Evolutionary conservation across 371 early-diverging fungal species (phyloP).

Genomic region (Gilbertella persicaria): DNA sequence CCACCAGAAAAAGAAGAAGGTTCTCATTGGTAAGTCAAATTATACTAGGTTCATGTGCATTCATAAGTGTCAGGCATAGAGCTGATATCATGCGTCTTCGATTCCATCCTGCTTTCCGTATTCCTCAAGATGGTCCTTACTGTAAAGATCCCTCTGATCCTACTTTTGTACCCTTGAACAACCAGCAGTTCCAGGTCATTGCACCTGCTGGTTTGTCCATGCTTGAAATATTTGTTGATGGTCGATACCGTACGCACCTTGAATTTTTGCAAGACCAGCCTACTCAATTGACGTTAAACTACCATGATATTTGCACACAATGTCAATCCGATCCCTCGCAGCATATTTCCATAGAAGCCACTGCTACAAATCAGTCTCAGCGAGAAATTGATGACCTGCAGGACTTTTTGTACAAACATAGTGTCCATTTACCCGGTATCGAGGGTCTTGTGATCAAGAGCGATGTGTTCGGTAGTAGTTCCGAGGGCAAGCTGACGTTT

Average conservation of each 20-base stretch:
- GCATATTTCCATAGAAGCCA: conserved; percentile 37
- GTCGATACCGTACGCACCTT: conserved; percentile 48
- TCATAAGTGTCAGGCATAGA: conserved; percentile 42
- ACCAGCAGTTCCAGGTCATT: conserved; percentile 37
- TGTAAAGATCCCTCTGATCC: conserved; percentile 15
- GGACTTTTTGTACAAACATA: conserved; percentile 25
- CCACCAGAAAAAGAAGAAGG: conserved; percentile 56
- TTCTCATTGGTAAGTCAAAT: conserved; percentile 53
- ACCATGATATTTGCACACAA: conserved; percentile 22
- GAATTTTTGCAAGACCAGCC: conserved; percentile 54
- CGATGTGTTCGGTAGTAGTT: conserved; percentile 11
- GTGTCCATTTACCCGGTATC: conserved; percentile 30
- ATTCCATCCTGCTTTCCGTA: conserved; percentile 59
- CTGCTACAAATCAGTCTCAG: conserved; percentile 37
- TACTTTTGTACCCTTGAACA: conserved; percentile 34
- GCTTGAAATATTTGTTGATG: conserved; percentile 58
- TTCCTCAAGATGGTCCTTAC: conserved; percentile 53
- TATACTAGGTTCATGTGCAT: too few relatives aligned
- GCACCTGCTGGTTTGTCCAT: conserved; percentile 55
- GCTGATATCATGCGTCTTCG: conserved; percentile 63
- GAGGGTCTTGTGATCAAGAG: conserved; percentile 36
- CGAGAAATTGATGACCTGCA: conserved; percentile 32
- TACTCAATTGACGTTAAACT: background rate
- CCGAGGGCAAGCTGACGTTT: conserved; percentile 11
- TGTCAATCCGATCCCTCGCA: conserved; percentile 30